Percentiles rank a stretch among this genome's conserved stretches.
phyloP scores from a whole-genome alignment of 2,329 filamentous ascomycete species.

The Colletotrichum sp. region DNA sequence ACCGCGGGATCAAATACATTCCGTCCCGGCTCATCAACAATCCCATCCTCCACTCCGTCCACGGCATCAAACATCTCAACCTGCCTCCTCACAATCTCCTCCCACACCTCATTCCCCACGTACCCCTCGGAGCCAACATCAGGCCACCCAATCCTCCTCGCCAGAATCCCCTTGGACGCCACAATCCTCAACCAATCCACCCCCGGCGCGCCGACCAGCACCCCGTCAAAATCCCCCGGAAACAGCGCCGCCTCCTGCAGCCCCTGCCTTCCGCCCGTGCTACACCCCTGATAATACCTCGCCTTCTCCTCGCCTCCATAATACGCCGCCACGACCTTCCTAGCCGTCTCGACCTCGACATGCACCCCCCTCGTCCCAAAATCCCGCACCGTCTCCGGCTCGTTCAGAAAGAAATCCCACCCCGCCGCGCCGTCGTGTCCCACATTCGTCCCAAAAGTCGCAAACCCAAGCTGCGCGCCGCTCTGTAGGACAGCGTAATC shows the following conservation, averaged over 20 bases:
- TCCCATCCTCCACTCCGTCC: conserved; percentile 53
- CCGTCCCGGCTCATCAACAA: conserved; percentile 40
- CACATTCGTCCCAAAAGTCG: not conserved
- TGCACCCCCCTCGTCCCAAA: not conserved
- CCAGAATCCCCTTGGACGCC: not conserved
- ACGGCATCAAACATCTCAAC: conserved; percentile 37
- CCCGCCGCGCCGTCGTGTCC: not conserved
- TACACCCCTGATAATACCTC: not conserved
- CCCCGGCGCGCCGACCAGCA: conserved; percentile 50
- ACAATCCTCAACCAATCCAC: conserved; percentile 29
- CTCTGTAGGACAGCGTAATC: not conserved
- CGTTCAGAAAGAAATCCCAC: not conserved
- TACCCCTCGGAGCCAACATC: conserved; percentile 49
- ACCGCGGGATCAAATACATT: conserved; percentile 48
- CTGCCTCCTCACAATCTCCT: not conserved
- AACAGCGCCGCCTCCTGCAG: not conserved
- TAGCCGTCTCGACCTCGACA: not conserved
- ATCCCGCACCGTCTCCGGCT: not conserved
- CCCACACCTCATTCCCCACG: conserved; percentile 46
- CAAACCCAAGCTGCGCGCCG: not conserved
- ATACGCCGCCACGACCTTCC: not conserved
- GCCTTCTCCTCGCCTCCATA: not conserved
- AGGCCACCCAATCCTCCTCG: not conserved
- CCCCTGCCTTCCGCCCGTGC: not conserved
- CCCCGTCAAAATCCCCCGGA: not conserved